These are phyloP conservation scores for Heterobasidion occidentale DNA, from an alignment of 1,284 basidiomycete genomes.

Conservation along the genomic window DNA sequence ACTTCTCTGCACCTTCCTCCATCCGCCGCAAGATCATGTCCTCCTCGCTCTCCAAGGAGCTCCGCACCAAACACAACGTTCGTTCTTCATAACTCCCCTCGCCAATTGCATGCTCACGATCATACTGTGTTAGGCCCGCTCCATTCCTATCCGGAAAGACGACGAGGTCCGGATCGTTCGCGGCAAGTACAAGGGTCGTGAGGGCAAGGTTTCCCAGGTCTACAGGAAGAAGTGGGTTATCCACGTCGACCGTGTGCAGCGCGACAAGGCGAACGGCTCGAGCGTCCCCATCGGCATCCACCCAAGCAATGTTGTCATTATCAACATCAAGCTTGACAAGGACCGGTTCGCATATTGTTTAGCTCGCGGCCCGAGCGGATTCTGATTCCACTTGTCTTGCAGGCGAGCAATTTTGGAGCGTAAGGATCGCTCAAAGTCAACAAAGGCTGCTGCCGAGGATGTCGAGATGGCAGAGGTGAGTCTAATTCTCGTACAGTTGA, in stretches of 20 bases:
- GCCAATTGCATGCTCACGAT: slow-evolving; percentile 5
- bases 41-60: slow-evolving; percentile 92
- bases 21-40: slow-evolving; percentile 98
- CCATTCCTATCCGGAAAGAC: slow-evolving; percentile 95
- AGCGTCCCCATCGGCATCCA: slow-evolving; percentile 92
- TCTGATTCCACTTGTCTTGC: not conserved
- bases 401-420: slow-evolving; percentile 78
- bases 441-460: slow-evolving; percentile 36
- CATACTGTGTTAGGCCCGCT: slow-evolving; percentile 58
- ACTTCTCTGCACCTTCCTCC: slow-evolving; percentile 90
- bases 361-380: not conserved
- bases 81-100: slow-evolving; percentile 23
- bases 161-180: slow-evolving; percentile 97
- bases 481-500: slow-evolving; percentile 12
- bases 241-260: slow-evolving; percentile 95
- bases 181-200: slow-evolving; percentile 96
- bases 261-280: slow-evolving; percentile 98
- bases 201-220: slow-evolving; percentile 96
- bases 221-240: slow-evolving; percentile 99
- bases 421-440: slow-evolving; percentile 66
- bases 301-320: slow-evolving; percentile 97
- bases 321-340: slow-evolving; percentile 85
- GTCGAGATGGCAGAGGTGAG: slow-evolving; percentile 74
- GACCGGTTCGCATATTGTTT: slow-evolving; percentile 44
- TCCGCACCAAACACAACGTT: slow-evolving; percentile 89